Evolutionary conservation across 768 basidiomycete genomes (phyloP).

Genomic region (Pulveroboletus sp.): DNA sequence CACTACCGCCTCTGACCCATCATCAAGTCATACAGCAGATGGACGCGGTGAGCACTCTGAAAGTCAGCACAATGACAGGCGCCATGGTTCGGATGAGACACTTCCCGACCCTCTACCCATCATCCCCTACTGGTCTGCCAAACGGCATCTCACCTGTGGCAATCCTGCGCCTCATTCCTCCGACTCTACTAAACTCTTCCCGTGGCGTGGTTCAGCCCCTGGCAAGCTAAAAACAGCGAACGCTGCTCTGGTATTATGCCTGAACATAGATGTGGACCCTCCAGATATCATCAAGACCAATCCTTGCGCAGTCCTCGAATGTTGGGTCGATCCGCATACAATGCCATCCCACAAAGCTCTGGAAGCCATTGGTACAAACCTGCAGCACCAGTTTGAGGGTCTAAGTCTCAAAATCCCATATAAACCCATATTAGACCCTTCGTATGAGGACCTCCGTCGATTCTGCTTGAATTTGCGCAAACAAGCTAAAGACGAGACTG

Average conservation of each 20-base stretch:
- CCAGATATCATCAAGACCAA: conserved; percentile 97
- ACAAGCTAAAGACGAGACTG: conserved; percentile 88
- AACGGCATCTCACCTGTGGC: conserved; percentile 86
- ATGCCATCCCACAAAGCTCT: conserved; percentile 91
- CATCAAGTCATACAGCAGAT: conserved; percentile 35
- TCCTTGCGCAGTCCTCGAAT: conserved; percentile 91
- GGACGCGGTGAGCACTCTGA: conserved; percentile 24
- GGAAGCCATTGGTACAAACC: conserved; percentile 87
- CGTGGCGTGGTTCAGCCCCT: conserved; percentile 77
- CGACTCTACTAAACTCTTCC: conserved; percentile 58
- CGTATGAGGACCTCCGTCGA: conserved; percentile 86
- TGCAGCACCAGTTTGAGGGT: conserved; percentile 94
- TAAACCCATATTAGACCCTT: conserved; percentile 93
- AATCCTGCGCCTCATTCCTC: conserved; percentile 72
- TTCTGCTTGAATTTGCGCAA: conserved; percentile 81
- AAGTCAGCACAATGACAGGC: conserved; percentile 34
- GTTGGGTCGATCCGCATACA: conserved; percentile 95
- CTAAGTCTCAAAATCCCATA: conserved; percentile 92
- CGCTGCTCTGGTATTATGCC: conserved; percentile 83
- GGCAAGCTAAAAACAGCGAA: conserved; percentile 89
- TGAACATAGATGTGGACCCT: conserved; percentile 97
- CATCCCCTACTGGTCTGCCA: conserved; percentile 80
- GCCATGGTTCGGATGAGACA: conserved; percentile 43
- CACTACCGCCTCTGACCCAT: conserved; percentile 46
- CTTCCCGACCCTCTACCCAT: conserved; percentile 49